These are phyloP conservation scores for Calonectria honghensis DNA, from an alignment of 2,329 filamentous ascomycete species.

Conservation along the genomic window DNA sequence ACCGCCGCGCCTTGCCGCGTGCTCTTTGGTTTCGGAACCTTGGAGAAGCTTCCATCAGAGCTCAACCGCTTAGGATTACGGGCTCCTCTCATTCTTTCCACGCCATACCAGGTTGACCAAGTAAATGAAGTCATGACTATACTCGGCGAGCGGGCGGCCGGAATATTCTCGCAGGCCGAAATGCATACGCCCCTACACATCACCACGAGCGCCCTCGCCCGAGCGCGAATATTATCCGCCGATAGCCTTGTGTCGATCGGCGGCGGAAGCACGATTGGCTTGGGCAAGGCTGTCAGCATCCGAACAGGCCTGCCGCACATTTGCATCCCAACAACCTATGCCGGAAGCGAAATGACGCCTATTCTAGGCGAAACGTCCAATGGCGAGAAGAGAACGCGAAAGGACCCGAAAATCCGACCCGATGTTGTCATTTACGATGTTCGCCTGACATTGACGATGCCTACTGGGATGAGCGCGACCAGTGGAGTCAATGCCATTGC, in stretches of 20 bases:
- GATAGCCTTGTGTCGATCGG: slow-evolving; percentile 60
- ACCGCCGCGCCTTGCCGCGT: too few relatives aligned
- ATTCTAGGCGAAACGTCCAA: slow-evolving; percentile 78
- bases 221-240: not conserved
- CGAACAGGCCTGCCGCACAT: slow-evolving; percentile 72
- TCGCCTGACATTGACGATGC: slow-evolving; percentile 76
- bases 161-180: not conserved
- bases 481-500: slow-evolving; percentile 81
- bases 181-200: not conserved
- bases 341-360: slow-evolving; percentile 79
- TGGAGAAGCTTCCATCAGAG: too few relatives aligned
- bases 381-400: slow-evolving; percentile 74
- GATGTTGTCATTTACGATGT: slow-evolving; percentile 79
- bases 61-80: too few relatives aligned
- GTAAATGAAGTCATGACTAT: not conserved
- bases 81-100: not conserved
- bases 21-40: too few relatives aligned
- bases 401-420: slow-evolving; percentile 76
- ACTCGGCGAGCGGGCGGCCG: not conserved
- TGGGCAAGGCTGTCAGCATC: slow-evolving; percentile 76
- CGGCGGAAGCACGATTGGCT: slow-evolving; percentile 65
- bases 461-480: slow-evolving; percentile 70
- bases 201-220: not conserved
- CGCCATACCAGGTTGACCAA: not conserved
- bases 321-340: slow-evolving; percentile 75